Conservation (phyloP, 2,329 filamentous ascomycete species). For the Fusarium palustre region DNA sequence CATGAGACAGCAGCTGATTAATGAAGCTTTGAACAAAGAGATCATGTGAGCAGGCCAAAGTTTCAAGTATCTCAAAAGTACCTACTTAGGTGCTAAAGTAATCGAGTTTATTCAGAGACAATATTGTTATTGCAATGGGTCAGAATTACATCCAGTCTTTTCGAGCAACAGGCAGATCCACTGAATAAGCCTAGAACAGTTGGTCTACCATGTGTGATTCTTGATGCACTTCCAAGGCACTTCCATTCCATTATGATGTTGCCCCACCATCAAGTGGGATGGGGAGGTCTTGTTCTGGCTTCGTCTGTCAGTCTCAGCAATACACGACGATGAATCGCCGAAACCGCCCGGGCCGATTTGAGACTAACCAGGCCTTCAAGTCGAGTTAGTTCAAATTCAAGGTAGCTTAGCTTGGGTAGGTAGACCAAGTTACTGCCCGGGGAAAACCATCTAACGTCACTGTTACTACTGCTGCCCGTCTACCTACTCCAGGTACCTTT, state of each 20-base stretch:
- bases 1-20: not conserved
- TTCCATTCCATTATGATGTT: slow-evolving; percentile 20
- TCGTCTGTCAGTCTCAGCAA: slow-evolving; percentile 26
- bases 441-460: slow-evolving; percentile 46
- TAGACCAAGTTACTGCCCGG: slow-evolving; percentile 23
- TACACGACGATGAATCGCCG: slow-evolving; percentile 44
- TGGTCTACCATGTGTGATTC: slow-evolving; percentile 37
- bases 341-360: slow-evolving; percentile 45
- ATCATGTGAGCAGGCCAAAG: not conserved
- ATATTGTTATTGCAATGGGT: slow-evolving; percentile 14
- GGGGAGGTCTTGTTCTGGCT: slow-evolving; percentile 11
- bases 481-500: not conserved
- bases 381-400: slow-evolving; percentile 3
- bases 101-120: not conserved
- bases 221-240: slow-evolving; percentile 33
- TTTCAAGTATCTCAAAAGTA: not conserved
- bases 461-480: slow-evolving; percentile 27
- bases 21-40: not conserved
- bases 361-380: slow-evolving; percentile 19
- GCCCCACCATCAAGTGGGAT: slow-evolving; percentile 31
- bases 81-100: not conserved
- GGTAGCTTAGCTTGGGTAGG: not conserved
- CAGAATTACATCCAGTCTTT: not conserved
- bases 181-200: slow-evolving; percentile 11
- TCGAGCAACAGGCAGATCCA: not conserved